A percentile compares a stretch with the other conserved stretches of the same genome.
Evolutionary conservation across 306 rosid species (phyloP).

Genomic region (Trifolium dubium): DNA sequence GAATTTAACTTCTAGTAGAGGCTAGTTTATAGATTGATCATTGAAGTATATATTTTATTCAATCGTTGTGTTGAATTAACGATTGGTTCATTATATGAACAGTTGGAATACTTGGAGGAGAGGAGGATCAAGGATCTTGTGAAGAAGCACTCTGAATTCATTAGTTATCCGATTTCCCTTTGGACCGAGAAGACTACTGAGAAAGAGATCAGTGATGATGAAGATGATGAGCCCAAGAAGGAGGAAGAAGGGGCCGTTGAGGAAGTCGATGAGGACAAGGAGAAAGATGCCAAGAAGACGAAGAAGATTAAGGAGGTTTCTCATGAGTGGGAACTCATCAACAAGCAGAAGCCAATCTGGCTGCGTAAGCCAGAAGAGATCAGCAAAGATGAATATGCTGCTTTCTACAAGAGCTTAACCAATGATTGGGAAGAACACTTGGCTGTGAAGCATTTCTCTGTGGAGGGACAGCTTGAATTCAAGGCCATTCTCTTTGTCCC

Average conservation of each 20-base stretch:
- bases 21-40: no score
- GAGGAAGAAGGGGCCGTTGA: conserved; percentile 68
- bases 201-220: conserved; percentile 75
- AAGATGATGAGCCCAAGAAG: conserved; percentile 70
- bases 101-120: conserved; percentile 76
- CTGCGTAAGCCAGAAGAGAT: conserved; percentile 80
- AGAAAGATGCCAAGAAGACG: conserved; percentile 60
- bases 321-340: conserved; percentile 72
- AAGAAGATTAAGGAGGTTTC: conserved; percentile 74
- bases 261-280: conserved; percentile 65
- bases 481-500: conserved; percentile 73
- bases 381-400: conserved; percentile 66
- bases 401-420: conserved; percentile 77
- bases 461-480: conserved; percentile 79
- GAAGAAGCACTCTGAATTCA: conserved; percentile 76
- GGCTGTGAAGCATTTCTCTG: conserved; percentile 75
- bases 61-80: not conserved
- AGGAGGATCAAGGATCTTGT: conserved; percentile 76
- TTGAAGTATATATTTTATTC: not conserved
- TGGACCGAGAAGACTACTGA: conserved; percentile 77
- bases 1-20: not conserved
- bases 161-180: conserved; percentile 67
- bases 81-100: not conserved
- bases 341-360: conserved; percentile 84
- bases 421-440: conserved; percentile 82